Base-by-base conservation (phyloP, 306 rosid genomes). In the Begonia loranthoides region DNA sequence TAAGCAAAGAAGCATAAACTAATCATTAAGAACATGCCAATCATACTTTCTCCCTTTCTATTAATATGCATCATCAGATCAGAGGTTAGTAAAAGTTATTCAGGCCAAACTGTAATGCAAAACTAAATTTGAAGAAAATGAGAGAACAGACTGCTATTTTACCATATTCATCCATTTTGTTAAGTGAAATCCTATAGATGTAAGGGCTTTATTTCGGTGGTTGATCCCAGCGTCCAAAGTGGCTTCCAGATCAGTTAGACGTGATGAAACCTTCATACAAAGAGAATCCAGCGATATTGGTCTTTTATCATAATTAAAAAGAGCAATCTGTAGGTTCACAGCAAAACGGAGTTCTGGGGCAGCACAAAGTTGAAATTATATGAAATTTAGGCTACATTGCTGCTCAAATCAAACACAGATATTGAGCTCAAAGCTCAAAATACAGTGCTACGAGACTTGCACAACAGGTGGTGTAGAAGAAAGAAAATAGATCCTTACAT, bases 161-260 rank as follows among this genome's bases (percentile, higher is more conserved):
- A 92, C 99, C 96, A 83, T 76, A 69, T 66, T 73, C 82, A 79
- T 86, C 99, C 99, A 92, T 68, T 86, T 79, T 45, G 79, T 63
- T 40, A 92, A 62, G 77, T 86, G 93, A 64, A 68, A 75, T 39
- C 67, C 79, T 13, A 92, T 47, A 44, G 93, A 80, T 70, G 93
- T 45, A 57, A 92, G 82, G 55, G 94, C 99, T 75, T 86, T 79
- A 57, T 86, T 86, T 63, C 89, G 87, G 73, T 92, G 99, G 39
- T 79, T 77, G 50, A 78, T 73, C 69, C 99, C 99, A 46, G 93
- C 82, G 61, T 83, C 94, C 79, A 92, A 74, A 62, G 99, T 92
- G 49, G 73, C 73, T 73, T 92, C 99, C 65, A 92, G 67, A 52
- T 92, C 99, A 44, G 78, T 63, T 64, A 92, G 99, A 14, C 87